Percentiles rank a stretch among this genome's conserved stretches.
These are phyloP conservation scores for Coniochaeta sp. DNA, from an alignment of 2,329 filamentous ascomycete species.

Conservation along the genomic window DNA sequence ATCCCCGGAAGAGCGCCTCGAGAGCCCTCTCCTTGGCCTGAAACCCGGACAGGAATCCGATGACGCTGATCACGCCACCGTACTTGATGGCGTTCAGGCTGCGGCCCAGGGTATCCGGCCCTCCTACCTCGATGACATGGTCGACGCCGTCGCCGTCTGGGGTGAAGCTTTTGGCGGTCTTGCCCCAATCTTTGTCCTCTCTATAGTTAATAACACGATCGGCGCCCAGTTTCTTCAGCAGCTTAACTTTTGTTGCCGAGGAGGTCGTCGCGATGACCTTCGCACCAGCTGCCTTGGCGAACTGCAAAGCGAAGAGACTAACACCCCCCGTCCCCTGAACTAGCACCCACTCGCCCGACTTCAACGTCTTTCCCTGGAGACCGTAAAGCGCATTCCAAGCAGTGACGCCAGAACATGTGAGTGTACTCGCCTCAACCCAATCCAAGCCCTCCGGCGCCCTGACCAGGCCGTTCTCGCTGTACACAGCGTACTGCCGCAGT, in stretches of 20 bases:
- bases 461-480: not conserved
- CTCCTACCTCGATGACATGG: not conserved
- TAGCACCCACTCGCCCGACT: not conserved
- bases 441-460: not conserved
- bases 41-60: not conserved
- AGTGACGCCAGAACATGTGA: not conserved
- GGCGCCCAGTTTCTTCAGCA: not conserved
- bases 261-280: not conserved
- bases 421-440: not conserved
- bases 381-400: slow-evolving; percentile 6
- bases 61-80: not conserved
- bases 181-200: not conserved
- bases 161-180: not conserved
- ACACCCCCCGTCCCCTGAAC: not conserved
- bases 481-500: too few species aligned
- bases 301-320: not conserved
- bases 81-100: slow-evolving; percentile 1
- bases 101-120: not conserved
- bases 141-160: not conserved
- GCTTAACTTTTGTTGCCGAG: not conserved
- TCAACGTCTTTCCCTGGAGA: not conserved
- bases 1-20: not conserved
- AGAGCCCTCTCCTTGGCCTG: not conserved
- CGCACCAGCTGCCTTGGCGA: slow-evolving; percentile 1
- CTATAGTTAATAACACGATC: slow-evolving; percentile 3